Base-by-base conservation (phyloP, 306 rosid genomes). In the Lotus japonicus region DNA sequence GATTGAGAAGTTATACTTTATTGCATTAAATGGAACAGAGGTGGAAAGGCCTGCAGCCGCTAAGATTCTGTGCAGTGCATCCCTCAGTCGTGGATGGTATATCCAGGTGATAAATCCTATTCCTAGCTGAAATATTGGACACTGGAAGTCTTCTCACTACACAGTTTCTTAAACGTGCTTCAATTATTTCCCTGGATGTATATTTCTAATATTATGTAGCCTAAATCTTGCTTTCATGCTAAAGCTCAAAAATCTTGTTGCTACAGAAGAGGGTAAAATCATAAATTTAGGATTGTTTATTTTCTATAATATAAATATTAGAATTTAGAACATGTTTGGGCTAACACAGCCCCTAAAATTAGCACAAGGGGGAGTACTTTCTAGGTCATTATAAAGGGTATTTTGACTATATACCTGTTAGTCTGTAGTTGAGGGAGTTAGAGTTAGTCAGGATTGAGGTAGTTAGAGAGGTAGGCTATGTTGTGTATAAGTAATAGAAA, bases 61-160 rank as follows among this genome's bases (percentile, higher is more conserved):
- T 18, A 85, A 85, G 83, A 85, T 89, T 68, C 83, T 89, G 3
- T 89, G 96, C 38, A 87, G 96, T 83, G 94, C 94, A 52, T 87
- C 96, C 77, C 82, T 89, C 39, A 78, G 79, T 66, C 79, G 78
- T 55, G 96, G 94, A 58, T 89, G 96, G 96, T 87, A 87, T 81
- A 83, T 87, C 81, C 94, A 89, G 96, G 96, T 89, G 78, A 70
- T 50, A 66, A 42, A 53, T 64, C 57, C 52, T 62, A 54, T 64
- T 71, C 64, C 38, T 54, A 58, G 64, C 61, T 56, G 60, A 71
- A 39, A 60, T 77, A 60, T 71, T 50, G 31, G 50, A 58, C 45
- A 44, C 65, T 28, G 23, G 59, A 70, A 67, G 49, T 60, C 61
- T 35, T 70, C 48, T 9, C 31, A 23, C 33, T n/a, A 57, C 55